Base-by-base conservation (phyloP, 2,329 filamentous ascomycete species). In the Zelopaecilomyces penicillatus region DNA sequence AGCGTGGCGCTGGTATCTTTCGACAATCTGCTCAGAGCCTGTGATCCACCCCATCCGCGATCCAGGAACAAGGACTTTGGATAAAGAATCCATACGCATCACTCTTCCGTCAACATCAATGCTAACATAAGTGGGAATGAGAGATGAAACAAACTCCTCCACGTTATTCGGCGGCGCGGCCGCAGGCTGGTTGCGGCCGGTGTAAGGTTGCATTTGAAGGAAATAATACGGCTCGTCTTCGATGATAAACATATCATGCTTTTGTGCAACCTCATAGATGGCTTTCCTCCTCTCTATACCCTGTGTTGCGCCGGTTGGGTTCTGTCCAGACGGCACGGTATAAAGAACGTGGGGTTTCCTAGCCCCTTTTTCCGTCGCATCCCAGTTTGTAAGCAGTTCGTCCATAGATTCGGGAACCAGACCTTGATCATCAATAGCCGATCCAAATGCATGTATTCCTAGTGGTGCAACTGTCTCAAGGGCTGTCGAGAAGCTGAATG, bases 221-320 rank as follows among this genome's bases (percentile, higher is more conserved):
- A 91, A 95, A 67, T 94, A 95, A 68, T 95, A 95, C 2, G 90
- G 90, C 62, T 95, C 90, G 60, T 95, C 90, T 68, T 96, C 90
- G 54, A 95, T 69, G 59, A 96, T 90, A 67, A 79, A 85, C 35
- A 95, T 58, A 59, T 95, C 86, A 64, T 95, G 87, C 67, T 87
- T 88, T 61, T 84, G 83, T 30, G 83, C 85, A 10, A 95, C 75
- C 32, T 71, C 71, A 65, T 95, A 95, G 38, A 95, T 73, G 26
- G 80, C 84, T 52, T 73, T 72, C 43, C 89, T 74, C 45, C 90
- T 74, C 58, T 80, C 70, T 4, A 66, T 62, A 35, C 81, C 74
- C 62, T 91, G 86, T 4, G 89, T 95, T 8, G 88, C 83, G 6
- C 90, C 90, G 0, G 89, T 95, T 0, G 90, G 90, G 62, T 96